Base-by-base conservation (phyloP, 306 rosid genomes). In the Hylodesmum podocarpum region DNA sequence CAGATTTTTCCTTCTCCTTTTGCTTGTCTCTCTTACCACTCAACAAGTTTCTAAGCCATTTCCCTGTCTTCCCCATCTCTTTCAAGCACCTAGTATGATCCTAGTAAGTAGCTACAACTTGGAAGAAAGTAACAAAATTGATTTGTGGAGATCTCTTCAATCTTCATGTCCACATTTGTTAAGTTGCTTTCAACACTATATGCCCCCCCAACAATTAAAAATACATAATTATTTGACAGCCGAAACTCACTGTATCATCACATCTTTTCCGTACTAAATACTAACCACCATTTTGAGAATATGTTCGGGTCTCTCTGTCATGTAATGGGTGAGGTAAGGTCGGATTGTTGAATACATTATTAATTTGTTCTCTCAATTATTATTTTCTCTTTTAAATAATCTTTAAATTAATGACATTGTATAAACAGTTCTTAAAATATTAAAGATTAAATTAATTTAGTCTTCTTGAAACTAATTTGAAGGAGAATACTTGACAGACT, bases 61-160 rank as follows among this genome's bases (percentile, higher is more conserved):
- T 92, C 2, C 96, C 71, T 55, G 91, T 80, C 81, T 88, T 94
- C 50, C 98, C 96, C 98, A 94, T 90, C 59, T 80, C 78, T 76
- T 4, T 76, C 85, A 84, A 76, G 31, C 31, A 63, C 63, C 72
- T 66, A 66, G 78, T 55, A 70, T 84, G 74, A 57, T 21, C 4
- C 68, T 33, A 62, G 46, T 28, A 62, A 67, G 80, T 70, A 11
- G 75, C 79, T 75, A 78, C 77, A 83, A 73, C 76, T 62, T 57
- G 66, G 50, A 80, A 82, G 88, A 84, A 80, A 85, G 73, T 78
- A 85, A 83, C 79, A 72, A 62, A 18, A 28, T 25, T 62, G 83
- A 64, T 54, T 66, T 59, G 84, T 66, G n/a, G n/a, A 68, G 87
- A 85, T 78, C 88, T 79, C 85, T 74, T 55, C 62, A 27, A 87